phyloP scores from a whole-genome alignment of 192 early-diverging fungal genomes.

The Backusella tarrabulga region DNA sequence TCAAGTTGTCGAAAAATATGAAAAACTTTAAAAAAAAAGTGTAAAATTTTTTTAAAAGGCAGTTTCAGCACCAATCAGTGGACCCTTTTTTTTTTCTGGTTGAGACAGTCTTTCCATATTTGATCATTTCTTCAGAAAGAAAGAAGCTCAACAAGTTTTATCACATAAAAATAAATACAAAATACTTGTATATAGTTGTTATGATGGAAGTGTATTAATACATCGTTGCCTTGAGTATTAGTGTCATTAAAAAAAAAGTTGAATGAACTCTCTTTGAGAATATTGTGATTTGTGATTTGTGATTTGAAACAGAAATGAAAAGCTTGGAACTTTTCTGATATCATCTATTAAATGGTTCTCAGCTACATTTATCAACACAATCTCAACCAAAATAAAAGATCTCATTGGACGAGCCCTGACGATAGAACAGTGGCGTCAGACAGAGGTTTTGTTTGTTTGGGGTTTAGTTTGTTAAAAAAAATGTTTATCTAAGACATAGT shows the following conservation, averaged over 20 bases:
- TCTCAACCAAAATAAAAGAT: no score
- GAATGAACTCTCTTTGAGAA: not conserved
- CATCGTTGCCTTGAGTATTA: no score
- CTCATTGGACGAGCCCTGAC: no score
- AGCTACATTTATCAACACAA: no score
- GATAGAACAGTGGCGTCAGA: no score
- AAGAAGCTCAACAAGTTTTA: no score
- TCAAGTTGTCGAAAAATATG: slow-evolving; percentile 7
- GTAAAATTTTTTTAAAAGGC: not conserved
- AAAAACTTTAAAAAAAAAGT: slow-evolving; percentile 9
- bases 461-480: not conserved
- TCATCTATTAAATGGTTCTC: not conserved
- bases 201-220: no score
- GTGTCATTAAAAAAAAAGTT: no score
- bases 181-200: no score
- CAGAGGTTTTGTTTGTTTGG: not conserved
- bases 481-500: not conserved
- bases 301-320: not conserved
- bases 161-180: no score
- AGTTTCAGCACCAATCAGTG: not conserved
- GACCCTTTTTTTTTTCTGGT: no score
- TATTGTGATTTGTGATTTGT: not conserved
- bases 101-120: not conserved
- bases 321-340: not conserved
- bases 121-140: not conserved